Evolutionary conservation across 345 rosid genomes (phyloP), one percentile per base, ranked within the genome.

Genomic region (Lepidium aucheri): DNA sequence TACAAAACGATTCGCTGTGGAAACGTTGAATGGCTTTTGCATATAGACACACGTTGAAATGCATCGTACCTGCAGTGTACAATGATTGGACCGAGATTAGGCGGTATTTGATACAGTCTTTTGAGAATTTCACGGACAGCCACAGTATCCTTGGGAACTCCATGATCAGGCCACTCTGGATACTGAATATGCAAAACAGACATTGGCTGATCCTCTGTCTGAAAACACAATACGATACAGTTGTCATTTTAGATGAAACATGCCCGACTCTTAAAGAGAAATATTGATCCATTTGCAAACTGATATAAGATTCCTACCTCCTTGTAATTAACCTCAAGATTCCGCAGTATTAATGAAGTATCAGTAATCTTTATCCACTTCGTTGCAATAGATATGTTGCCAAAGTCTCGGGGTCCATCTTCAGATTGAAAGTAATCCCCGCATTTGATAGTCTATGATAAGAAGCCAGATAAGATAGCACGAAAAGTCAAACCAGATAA

Each of bases 111-210:
- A 65, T 83, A 68, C 42, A 79, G 40, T 77, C 89, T 79, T 80
- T 76, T 85, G 9, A 88, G 80, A 56, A 94, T 94, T 75, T 90
- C 91, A 65, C 95, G 91, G 54, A 86, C 96, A 43, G 86, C 86
- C 22, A 70, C 4, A 2, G 95, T 86, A 66, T 86, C 87, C 30
- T 13, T 65, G 28, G 99, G 97, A 80, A 90, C 97, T 77, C 99
- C 99, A 70, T 90, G 95, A 72, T 94, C 99, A 71, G 97, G 99
- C 99, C 99, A 90, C 30, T 94, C 96, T 13, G 91, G 85, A 80
- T 86, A 94, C 65, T 84, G 89, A 74, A 94, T 78, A 60, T 88
- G 99, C 79, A 94, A 64, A 71, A 85, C 92, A 13, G 90, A 83
- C 70, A 77, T 12, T 0, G 91, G 82, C 13, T 83, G 82, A 15